Evolutionary conservation across 2,329 filamentous ascomycete genomes (phyloP).

Genomic region (Exophiala sp.): DNA sequence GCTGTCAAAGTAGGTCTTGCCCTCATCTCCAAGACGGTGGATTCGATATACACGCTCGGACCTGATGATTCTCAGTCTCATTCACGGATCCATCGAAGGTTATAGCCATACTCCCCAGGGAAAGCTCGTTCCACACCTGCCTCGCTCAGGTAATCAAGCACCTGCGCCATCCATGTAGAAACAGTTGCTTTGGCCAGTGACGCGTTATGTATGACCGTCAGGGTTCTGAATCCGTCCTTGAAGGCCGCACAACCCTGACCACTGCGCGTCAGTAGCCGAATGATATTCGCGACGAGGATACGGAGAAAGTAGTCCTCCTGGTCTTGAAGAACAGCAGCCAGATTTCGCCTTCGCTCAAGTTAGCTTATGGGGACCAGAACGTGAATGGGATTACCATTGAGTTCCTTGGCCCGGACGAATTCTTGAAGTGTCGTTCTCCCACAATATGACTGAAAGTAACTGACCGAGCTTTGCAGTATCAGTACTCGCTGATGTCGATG

Average conservation of each 20-base stretch:
- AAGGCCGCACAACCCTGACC: conserved; percentile 7
- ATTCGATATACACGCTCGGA: conserved; percentile 10
- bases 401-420: not conserved
- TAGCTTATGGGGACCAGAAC: not conserved
- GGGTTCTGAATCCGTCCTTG: not conserved
- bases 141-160: conserved; percentile 13
- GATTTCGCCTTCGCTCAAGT: conserved; percentile 5
- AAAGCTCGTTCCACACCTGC: conserved; percentile 2
- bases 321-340: conserved; percentile 6
- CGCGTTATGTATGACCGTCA: conserved; percentile 4
- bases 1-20: conserved; percentile 2
- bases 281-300: conserved; percentile 22
- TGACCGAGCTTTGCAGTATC: conserved; percentile 9
- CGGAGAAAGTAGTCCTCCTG: conserved; percentile 15
- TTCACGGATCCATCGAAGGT: not conserved
- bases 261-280: conserved; percentile 16
- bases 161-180: conserved; percentile 13
- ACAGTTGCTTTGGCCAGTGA: not conserved
- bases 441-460: conserved; percentile 13
- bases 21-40: conserved; percentile 7
- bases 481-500: no score
- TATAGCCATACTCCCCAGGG: conserved; percentile 1
- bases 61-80: conserved; percentile 4
- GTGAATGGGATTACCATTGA: conserved; percentile 4
- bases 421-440: not conserved